Evolutionary conservation across 257 asterid species (phyloP).

Genomic region (Eucommia ulmoides): DNA sequence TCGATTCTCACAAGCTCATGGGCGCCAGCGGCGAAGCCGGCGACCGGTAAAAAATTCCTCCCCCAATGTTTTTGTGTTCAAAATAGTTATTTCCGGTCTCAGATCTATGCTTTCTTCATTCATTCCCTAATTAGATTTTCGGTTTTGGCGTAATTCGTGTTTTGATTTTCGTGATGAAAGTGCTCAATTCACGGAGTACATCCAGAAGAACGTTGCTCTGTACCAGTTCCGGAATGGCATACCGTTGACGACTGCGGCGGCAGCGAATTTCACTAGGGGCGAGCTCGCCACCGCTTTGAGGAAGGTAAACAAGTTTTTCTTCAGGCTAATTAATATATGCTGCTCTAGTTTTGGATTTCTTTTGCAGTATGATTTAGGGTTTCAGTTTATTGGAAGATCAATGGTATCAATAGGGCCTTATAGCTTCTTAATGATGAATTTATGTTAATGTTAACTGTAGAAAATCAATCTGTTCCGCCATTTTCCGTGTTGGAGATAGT

Average conservation of each 20-base stretch:
- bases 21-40: conserved; percentile 99
- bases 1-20: conserved; percentile 91
- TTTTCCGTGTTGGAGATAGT: too few relatives aligned
- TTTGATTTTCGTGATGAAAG: conserved; percentile 24
- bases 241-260: conserved; percentile 84
- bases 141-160: neutral
- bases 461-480: too few relatives aligned
- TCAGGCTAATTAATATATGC: neutral
- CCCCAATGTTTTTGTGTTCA: neutral
- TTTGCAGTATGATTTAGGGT: too few relatives aligned
- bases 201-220: conserved; percentile 86
- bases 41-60: conserved; percentile 42
- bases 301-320: conserved; percentile 33
- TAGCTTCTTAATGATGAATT: too few relatives aligned
- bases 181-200: conserved; percentile 91
- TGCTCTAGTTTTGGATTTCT: too few relatives aligned
- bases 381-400: too few relatives aligned
- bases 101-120: too few relatives aligned
- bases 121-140: too few relatives aligned
- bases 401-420: too few relatives aligned
- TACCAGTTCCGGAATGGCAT: conserved; percentile 96
- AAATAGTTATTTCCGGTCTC: neutral
- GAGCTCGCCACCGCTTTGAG: conserved; percentile 98
- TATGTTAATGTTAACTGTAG: too few relatives aligned
- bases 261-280: conserved; percentile 93